Evolutionary conservation across 148 eudicot species (phyloP).

Genomic region (Heliamphora exappendiculata): DNA sequence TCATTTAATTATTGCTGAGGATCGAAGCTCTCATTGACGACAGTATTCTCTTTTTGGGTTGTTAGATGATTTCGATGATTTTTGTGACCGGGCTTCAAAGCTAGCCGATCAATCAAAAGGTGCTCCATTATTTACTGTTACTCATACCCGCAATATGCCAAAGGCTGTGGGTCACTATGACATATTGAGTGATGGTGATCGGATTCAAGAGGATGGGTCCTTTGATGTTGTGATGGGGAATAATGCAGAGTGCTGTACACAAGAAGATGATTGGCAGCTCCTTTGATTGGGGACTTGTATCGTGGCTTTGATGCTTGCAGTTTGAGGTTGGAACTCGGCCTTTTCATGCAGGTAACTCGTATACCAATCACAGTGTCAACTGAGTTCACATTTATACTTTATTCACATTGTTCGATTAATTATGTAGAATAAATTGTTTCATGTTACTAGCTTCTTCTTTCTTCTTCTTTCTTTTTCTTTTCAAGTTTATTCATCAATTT

Average conservation of each 20-base stretch:
- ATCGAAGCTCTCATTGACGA: neutral
- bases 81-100: slow-evolving; percentile 60
- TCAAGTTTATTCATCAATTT: neutral
- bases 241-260: slow-evolving; percentile 25
- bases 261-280: slow-evolving; percentile 86
- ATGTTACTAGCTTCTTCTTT: neutral
- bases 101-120: slow-evolving; percentile 68
- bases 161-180: slow-evolving; percentile 19
- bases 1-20: neutral
- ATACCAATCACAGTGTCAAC: neutral
- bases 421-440: neutral
- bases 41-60: neutral
- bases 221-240: slow-evolving; percentile 28
- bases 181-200: slow-evolving; percentile 10
- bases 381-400: slow-evolving; percentile 6
- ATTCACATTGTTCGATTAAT: neutral
- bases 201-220: slow-evolving; percentile 26
- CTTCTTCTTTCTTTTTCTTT: too few relatives aligned
- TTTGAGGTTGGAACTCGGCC: neutral
- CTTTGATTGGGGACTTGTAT: slow-evolving; percentile 30
- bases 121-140: slow-evolving; percentile 77
- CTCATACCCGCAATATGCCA: slow-evolving; percentile 37
- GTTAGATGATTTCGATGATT: slow-evolving; percentile 75
- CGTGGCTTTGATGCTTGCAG: neutral
- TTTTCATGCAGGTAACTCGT: too few relatives aligned